phyloP scores from a whole-genome alignment of 805 yeast genomes.

The Wickerhamomyces rabaulensis region DNA sequence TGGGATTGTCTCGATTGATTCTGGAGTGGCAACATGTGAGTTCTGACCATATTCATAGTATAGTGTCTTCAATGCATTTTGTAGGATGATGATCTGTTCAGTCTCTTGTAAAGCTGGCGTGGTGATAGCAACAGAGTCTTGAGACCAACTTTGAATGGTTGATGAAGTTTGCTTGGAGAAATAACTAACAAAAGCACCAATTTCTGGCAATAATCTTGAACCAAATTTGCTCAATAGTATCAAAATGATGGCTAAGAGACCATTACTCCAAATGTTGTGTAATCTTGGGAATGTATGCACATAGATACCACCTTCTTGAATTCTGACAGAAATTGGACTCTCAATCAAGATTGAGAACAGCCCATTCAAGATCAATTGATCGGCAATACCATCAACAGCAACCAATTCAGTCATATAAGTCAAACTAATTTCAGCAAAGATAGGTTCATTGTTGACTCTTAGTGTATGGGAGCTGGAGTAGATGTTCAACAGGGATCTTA shows the following conservation, averaged over 20 bases:
- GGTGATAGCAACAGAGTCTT: conserved; percentile 46
- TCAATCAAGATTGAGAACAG: conserved; percentile 64
- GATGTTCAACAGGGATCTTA: conserved; percentile 55
- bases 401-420: conserved; percentile 67
- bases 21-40: conserved; percentile 15
- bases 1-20: conserved; percentile 35
- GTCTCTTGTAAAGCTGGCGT: conserved; percentile 54
- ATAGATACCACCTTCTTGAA: conserved; percentile 61
- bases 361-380: conserved; percentile 57
- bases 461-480: conserved; percentile 65
- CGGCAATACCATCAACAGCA: conserved; percentile 57
- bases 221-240: conserved; percentile 60
- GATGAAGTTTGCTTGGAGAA: conserved; percentile 63
- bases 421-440: conserved; percentile 68
- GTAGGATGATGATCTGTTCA: conserved; percentile 60
- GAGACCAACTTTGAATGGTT: conserved; percentile 66
- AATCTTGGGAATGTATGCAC: conserved; percentile 48
- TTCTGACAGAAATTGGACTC: conserved; percentile 61
- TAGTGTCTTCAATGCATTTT: conserved; percentile 48
- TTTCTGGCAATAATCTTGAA: conserved; percentile 55
- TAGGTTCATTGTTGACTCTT: conserved; percentile 55
- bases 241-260: conserved; percentile 64
- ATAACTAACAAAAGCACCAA: conserved; percentile 53
- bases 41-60: conserved; percentile 45
- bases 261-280: conserved; percentile 83